phyloP scores from a whole-genome alignment of 345 rosid species.

The Toxicodendron radicans region DNA sequence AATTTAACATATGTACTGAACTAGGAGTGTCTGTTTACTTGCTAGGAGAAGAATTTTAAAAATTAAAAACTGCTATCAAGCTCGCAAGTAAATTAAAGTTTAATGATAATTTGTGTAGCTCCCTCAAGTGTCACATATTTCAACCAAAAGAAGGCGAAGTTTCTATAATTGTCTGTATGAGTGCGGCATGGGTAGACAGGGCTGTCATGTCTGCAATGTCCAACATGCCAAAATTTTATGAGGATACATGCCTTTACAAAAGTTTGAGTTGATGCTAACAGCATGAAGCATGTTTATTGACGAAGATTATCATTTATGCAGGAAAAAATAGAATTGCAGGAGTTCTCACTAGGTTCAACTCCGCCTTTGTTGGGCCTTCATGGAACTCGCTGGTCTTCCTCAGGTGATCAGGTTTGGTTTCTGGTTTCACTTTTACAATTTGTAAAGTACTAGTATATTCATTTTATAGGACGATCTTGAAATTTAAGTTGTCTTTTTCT shows the following conservation, averaged over 20 bases:
- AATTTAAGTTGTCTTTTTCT: slow-evolving; percentile 9
- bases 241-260: not conserved
- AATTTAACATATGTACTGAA: not conserved
- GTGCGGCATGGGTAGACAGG: not conserved
- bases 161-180: not conserved
- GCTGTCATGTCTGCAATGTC: not conserved
- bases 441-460: not conserved
- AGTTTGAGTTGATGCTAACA: slow-evolving; percentile 16
- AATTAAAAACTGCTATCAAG: not conserved
- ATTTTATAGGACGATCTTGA: not conserved
- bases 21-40: not conserved
- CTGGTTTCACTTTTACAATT: slow-evolving; percentile 9
- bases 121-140: not conserved
- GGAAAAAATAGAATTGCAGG: slow-evolving; percentile 80
- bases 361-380: slow-evolving; percentile 82
- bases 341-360: slow-evolving; percentile 78
- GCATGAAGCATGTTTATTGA: slow-evolving; percentile 18
- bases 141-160: not conserved
- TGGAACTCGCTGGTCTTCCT: slow-evolving; percentile 78
- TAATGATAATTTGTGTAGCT: not conserved
- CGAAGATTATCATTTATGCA: slow-evolving; percentile 27
- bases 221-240: not conserved
- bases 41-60: not conserved
- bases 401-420: slow-evolving; percentile 80
- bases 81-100: not conserved